These are phyloP conservation scores for Trichophyton mentagrophytes DNA, from an alignment of 2,329 filamentous ascomycete genomes.

Conservation along the genomic window DNA sequence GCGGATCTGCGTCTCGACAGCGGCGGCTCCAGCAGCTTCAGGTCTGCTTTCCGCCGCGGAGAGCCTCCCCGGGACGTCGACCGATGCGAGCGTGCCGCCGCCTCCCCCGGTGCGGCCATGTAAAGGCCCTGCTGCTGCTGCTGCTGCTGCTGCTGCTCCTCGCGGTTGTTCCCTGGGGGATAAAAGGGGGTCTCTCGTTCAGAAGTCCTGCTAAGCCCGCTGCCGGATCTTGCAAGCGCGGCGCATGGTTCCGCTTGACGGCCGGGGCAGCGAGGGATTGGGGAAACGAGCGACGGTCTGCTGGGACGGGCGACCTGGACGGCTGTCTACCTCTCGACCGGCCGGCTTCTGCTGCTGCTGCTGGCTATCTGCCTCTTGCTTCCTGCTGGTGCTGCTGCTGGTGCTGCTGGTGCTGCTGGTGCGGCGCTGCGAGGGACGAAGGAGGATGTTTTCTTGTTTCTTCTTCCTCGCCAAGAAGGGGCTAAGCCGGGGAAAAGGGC, in stretches of 20 bases:
- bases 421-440: too few relatives aligned
- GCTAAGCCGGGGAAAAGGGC: not conserved
- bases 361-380: not conserved
- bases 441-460: too few relatives aligned
- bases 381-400: too few relatives aligned
- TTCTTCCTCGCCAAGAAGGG: not conserved
- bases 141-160: too few relatives aligned
- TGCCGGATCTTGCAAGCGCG: not conserved
- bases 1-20: conserved; percentile 11
- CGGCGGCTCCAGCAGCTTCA: conserved; percentile 10
- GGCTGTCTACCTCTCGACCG: too few relatives aligned
- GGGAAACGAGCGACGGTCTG: not conserved
- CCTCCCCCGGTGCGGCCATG: conserved; percentile 10
- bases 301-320: not conserved
- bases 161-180: not conserved
- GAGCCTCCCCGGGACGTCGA: conserved; percentile 7
- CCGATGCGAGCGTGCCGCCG: conserved; percentile 7
- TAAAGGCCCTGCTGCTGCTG: not conserved
- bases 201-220: not conserved
- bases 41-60: conserved; percentile 9
- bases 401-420: too few relatives aligned
- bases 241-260: not conserved
- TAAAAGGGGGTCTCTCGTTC: not conserved
- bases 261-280: not conserved
- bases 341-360: not conserved